phyloP scores from a whole-genome alignment of 306 rosid genomes.

The Hylodesmum podocarpum region DNA sequence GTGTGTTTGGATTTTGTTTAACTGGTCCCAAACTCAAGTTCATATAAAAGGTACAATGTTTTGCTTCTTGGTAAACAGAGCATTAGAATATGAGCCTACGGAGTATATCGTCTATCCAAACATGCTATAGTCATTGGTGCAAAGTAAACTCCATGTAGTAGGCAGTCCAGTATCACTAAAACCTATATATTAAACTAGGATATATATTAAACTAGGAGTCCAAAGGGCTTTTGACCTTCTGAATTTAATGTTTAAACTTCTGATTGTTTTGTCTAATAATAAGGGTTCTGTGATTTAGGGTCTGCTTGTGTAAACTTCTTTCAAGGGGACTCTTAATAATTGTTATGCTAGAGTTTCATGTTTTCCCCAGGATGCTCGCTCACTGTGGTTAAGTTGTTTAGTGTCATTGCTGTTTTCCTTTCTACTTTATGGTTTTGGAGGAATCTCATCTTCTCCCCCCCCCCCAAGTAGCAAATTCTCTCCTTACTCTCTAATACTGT shows the following conservation, averaged over 20 bases:
- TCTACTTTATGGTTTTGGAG: background rate
- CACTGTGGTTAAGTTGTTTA: background rate
- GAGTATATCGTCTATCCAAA: background rate
- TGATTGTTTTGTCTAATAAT: background rate
- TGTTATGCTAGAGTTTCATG: background rate
- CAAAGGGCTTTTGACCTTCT: background rate
- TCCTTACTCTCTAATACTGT: background rate
- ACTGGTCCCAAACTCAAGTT: background rate
- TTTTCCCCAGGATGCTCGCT: background rate
- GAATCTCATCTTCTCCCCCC: background rate
- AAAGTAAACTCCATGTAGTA: background rate
- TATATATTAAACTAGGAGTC: slow-evolving; percentile 11
- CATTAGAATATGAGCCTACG: background rate
- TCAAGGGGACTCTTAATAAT: background rate
- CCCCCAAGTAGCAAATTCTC: background rate
- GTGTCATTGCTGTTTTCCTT: background rate
- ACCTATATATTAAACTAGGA: slow-evolving; percentile 15
- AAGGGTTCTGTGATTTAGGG: background rate
- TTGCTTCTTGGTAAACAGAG: background rate
- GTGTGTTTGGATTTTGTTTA: background rate
- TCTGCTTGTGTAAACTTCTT: too few species aligned
- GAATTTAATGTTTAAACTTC: slow-evolving; percentile 11
- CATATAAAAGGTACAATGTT: background rate
- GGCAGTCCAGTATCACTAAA: slow-evolving; percentile 1
- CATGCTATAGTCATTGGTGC: background rate